These are phyloP conservation scores for Penicillium expansum DNA, from an alignment of 2,329 filamentous ascomycete species.

Conservation along the genomic window DNA sequence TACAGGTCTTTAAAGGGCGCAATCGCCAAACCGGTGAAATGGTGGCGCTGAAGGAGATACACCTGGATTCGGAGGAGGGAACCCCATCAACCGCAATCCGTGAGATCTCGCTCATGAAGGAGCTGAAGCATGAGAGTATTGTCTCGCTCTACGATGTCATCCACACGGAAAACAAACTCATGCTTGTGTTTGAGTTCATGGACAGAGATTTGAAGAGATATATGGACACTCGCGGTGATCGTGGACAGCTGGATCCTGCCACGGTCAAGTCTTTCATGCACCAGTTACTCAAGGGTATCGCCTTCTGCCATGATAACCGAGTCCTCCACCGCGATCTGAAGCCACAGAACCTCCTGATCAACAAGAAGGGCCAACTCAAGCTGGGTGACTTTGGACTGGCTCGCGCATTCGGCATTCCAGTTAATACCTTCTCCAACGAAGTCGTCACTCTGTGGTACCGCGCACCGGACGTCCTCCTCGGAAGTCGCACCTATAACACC, in stretches of 20 bases:
- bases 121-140: conserved; percentile 98
- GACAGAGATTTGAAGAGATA: conserved; percentile 98
- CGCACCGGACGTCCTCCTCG: conserved; percentile 90
- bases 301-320: conserved; percentile 96
- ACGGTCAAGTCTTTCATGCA: conserved; percentile 99
- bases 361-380: conserved; percentile 84
- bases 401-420: conserved; percentile 91
- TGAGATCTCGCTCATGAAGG: conserved; percentile 99
- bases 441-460: conserved; percentile 98
- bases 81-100: conserved; percentile 96
- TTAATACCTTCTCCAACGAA: conserved; percentile 98
- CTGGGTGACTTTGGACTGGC: conserved; percentile 93
- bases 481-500: conserved; percentile 96
- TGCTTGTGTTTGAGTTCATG: conserved; percentile 99
- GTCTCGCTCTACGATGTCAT: conserved; percentile 97
- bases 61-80: conserved; percentile 96
- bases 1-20: conserved; percentile 93
- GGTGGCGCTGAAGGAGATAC: conserved; percentile 96
- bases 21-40: conserved; percentile 96
- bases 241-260: conserved; percentile 79
- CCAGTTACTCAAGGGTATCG: conserved; percentile 90
- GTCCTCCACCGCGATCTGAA: conserved; percentile 95
- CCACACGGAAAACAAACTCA: conserved; percentile 98
- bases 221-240: conserved; percentile 91
- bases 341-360: conserved; percentile 94